Evolutionary conservation across 1,284 basidiomycete genomes (phyloP).

Genomic region (Porodaedalea pini): DNA sequence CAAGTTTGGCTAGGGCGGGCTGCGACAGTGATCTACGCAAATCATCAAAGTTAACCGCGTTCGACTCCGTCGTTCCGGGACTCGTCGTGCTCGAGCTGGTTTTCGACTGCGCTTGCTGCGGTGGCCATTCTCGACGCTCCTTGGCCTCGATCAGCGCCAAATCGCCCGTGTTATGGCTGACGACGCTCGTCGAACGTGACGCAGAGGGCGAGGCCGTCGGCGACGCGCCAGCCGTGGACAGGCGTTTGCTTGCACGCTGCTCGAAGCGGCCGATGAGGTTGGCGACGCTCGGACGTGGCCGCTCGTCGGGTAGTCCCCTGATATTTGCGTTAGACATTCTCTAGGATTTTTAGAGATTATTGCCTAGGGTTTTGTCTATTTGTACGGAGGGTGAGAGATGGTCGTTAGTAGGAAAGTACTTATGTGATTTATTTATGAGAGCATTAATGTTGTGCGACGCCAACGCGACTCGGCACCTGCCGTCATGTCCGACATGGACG

Average conservation of each 20-base stretch:
- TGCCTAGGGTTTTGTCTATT: no score
- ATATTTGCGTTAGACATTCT: no score
- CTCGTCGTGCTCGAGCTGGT: background rate
- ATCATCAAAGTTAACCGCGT: slow-evolving; percentile 25
- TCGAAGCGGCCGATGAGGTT: slow-evolving; percentile 83
- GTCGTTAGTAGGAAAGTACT: slow-evolving; percentile 6
- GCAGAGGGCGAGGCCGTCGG: slow-evolving; percentile 3
- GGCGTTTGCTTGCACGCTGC: slow-evolving; percentile 61
- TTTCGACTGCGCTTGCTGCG: slow-evolving; percentile 37
- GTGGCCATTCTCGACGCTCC: slow-evolving; percentile 75
- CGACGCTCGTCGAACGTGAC: slow-evolving; percentile 57
- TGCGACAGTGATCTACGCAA: slow-evolving; percentile 7
- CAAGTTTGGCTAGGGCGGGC: background rate
- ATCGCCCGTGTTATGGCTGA: slow-evolving; percentile 54
- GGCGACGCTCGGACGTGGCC: slow-evolving; percentile 72
- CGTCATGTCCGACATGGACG: background rate
- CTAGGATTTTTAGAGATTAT: no score
- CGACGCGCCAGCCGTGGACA: slow-evolving; percentile 29
- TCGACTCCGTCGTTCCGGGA: slow-evolving; percentile 27
- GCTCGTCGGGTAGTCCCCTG: slow-evolving; percentile 80
- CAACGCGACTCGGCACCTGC: slow-evolving; percentile 1
- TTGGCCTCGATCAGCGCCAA: slow-evolving; percentile 58
- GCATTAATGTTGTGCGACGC: background rate
- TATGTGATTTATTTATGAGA: background rate
- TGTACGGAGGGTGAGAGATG: background rate